Evolutionary conservation across 2,329 filamentous ascomycete genomes (phyloP).

Genomic region (Didymella arachidicola): DNA sequence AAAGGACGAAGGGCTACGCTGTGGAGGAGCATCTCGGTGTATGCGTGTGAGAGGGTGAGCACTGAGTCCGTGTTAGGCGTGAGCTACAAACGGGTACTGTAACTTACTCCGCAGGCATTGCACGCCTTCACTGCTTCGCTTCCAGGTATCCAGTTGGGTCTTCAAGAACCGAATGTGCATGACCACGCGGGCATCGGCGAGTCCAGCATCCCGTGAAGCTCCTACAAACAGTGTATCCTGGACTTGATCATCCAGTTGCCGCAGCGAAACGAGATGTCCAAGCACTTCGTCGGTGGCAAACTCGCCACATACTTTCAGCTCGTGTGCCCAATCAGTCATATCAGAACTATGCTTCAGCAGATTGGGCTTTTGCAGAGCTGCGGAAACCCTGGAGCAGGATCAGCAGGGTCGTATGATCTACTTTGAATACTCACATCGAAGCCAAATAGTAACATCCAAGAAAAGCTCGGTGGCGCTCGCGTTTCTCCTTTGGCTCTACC

Average conservation of each 20-base stretch:
- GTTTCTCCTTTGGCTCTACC: constrained; percentile 28
- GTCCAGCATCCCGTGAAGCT: constrained; percentile 28
- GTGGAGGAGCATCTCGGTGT: constrained; percentile 41
- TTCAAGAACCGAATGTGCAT: constrained; percentile 43
- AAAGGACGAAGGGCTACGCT: constrained; percentile 35
- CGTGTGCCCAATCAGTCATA: constrained; percentile 39
- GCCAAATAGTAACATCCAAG: constrained; percentile 48
- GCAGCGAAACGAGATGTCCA: constrained; percentile 33
- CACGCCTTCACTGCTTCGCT: constrained; percentile 18
- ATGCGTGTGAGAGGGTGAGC: constrained; percentile 39
- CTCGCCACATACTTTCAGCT: constrained; percentile 31
- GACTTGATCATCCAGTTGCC: constrained; percentile 46
- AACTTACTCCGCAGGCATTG: constrained; percentile 33
- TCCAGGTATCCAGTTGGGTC: constrained; percentile 40
- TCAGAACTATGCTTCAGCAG: constrained; percentile 39
- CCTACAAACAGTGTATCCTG: constrained; percentile 40
- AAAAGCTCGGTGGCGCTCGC: constrained; percentile 42
- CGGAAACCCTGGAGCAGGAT: constrained; percentile 33
- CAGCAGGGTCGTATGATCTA: neutral
- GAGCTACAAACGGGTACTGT: neutral
- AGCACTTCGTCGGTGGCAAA: constrained; percentile 40
- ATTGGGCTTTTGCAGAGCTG: constrained; percentile 44
- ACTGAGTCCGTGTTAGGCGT: constrained; percentile 25
- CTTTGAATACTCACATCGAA: constrained; percentile 32
- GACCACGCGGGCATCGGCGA: constrained; percentile 38